Evolutionary conservation across 768 basidiomycete genomes (phyloP), one percentile per base, ranked within the genome.

Genomic region (Lactifluus hygrophoroides): DNA sequence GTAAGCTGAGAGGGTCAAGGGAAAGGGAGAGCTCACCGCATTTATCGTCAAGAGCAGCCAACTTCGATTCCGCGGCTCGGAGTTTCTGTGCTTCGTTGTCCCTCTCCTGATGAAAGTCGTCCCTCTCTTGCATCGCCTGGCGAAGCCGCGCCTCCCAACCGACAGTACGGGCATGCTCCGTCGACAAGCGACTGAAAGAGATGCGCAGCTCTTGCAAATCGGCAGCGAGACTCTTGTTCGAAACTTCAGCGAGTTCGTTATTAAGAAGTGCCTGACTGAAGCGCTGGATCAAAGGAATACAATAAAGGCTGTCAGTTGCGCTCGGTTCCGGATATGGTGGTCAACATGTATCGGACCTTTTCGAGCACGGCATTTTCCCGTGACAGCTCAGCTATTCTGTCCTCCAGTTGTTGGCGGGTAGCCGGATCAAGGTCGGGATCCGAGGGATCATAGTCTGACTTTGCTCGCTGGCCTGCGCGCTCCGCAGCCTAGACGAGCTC

Each of bases 61-160:
- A 75, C 34, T 85, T 80, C 7, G 77, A 74, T 64, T 94, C 92
- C 9, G 89, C 86, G 34, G 82, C 66, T 42, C 80, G 76, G 2
- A 87, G 84, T 43, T 84, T 75, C 58, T 86, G 82, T 10, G 78
- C 72, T 63, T 90, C 88, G 51, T 77, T 77, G 55, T 90, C 85
- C 25, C 86, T 76, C 68, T 94, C 92, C 70, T 93, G 90, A 60
- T 81, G 85, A 71, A 88, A 78, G 68, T 94, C 92, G 40, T 93
- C 90, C 64, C 81, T 80, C 69, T 92, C 88, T 66, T 85, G 84
- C 52, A 84, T 73, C n/a, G 81, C 80, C 13, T 76, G 70, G 13
- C 79, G 77, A 30, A 94, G 69, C 11, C 81, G 81, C 9, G 80
- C 75, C 64, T 93, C 86, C 76, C 84, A 81, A 14, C 86, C 87